A percentile compares a stretch with the other conserved stretches of the same genome.
phyloP scores from a whole-genome alignment of 345 rosid genomes.

The Lepidium sativum region DNA sequence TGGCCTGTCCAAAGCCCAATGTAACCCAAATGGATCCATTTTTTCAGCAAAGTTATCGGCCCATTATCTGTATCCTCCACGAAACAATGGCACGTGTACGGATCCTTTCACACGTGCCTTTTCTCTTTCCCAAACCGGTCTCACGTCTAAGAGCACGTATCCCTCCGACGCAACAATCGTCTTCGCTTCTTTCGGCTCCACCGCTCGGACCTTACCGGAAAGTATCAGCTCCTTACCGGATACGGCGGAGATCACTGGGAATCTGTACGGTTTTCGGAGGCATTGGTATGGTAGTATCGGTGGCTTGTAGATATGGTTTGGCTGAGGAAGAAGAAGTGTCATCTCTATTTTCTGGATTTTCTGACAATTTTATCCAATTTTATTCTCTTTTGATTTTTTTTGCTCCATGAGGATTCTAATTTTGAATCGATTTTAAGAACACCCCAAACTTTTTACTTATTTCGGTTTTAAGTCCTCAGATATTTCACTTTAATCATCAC shows the following conservation, averaged over 20 bases:
- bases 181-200: slow-evolving; percentile 53
- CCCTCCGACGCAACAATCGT: slow-evolving; percentile 43
- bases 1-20: slow-evolving; percentile 98
- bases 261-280: neutral
- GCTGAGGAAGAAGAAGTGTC: slow-evolving; percentile 23
- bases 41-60: slow-evolving; percentile 68
- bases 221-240: slow-evolving; percentile 41
- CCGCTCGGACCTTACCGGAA: slow-evolving; percentile 55
- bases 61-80: slow-evolving; percentile 59
- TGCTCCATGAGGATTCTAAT: neutral
- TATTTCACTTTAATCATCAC: neutral
- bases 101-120: slow-evolving; percentile 75
- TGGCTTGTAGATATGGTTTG: slow-evolving; percentile 20
- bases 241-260: slow-evolving; percentile 10
- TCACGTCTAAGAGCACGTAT: slow-evolving; percentile 53
- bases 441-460: neutral
- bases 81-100: slow-evolving; percentile 68
- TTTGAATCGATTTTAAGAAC: neutral
- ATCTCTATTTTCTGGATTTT: slow-evolving; percentile 11
- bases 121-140: slow-evolving; percentile 78
- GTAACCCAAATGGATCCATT: slow-evolving; percentile 93
- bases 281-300: neutral
- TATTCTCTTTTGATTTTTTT: neutral
- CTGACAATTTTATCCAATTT: neutral
- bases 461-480: neutral